Conservation (phyloP, 2,329 filamentous ascomycete species). For the Arachnomyces sp. region DNA sequence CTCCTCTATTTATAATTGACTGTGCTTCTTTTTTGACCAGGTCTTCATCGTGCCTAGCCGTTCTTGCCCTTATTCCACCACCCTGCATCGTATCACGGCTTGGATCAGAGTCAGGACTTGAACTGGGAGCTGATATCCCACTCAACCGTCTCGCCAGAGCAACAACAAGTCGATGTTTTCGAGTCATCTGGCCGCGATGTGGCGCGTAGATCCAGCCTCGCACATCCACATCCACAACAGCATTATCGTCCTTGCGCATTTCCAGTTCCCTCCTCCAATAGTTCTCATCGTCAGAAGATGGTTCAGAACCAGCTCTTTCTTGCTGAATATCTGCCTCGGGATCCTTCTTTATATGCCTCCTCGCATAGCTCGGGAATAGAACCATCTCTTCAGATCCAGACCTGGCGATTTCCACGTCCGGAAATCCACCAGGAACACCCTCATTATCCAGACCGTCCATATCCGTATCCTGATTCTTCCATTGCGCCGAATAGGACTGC, state of each 20-base stretch:
- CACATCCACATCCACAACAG: constrained; percentile 88
- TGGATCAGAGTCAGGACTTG: constrained; percentile 20
- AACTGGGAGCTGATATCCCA: constrained; percentile 65
- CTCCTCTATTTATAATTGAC: constrained; percentile 64
- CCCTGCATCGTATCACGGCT: background rate
- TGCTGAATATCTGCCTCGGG: constrained; percentile 17
- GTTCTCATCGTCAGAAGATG: constrained; percentile 47
- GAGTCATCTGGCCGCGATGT: constrained; percentile 72
- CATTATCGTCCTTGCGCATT: constrained; percentile 69
- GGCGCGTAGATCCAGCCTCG: constrained; percentile 92
- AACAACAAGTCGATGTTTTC: constrained; percentile 79
- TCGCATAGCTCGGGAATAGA: constrained; percentile 87
- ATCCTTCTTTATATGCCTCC: constrained; percentile 55
- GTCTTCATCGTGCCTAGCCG: constrained; percentile 52
- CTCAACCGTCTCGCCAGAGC: constrained; percentile 81
- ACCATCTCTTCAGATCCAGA: constrained; percentile 87
- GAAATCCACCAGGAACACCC: constrained; percentile 67
- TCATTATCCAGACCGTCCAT: constrained; percentile 38
- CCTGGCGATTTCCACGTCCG: constrained; percentile 71
- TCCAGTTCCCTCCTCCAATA: constrained; percentile 77
- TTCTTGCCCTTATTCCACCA: constrained; percentile 38
- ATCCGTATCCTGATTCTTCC: constrained; percentile 40
- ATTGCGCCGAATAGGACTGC: constrained; percentile 57
- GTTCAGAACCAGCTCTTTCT: constrained; percentile 28
- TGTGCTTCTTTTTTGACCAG: constrained; percentile 68